A percentile compares a stretch with the other conserved stretches of the same genome.
These are phyloP conservation scores for Microthlaspi erraticum DNA, from an alignment of 345 rosid genomes.

Conservation along the genomic window DNA sequence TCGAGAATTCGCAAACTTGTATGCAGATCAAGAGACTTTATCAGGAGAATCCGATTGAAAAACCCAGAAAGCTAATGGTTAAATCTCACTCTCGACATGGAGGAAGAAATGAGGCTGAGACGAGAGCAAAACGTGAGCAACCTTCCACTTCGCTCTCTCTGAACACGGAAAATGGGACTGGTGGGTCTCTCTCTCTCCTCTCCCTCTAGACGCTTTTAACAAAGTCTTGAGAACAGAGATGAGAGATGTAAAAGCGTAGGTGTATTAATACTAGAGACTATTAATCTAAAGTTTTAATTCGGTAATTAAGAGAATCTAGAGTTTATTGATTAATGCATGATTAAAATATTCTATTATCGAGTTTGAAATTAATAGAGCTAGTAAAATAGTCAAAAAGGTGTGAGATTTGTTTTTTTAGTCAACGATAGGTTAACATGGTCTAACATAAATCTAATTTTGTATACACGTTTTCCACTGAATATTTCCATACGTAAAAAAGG, in stretches of 20 bases:
- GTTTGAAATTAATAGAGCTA: slow-evolving; percentile 18
- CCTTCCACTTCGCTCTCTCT: slow-evolving; percentile 44
- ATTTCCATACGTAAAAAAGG: not conserved
- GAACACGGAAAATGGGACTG: slow-evolving; percentile 40
- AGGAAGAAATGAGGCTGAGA: slow-evolving; percentile 3
- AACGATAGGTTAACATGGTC: slow-evolving; percentile 15
- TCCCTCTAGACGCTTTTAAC: slow-evolving; percentile 10
- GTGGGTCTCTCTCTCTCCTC: slow-evolving; percentile 32
- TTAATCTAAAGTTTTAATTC: not conserved
- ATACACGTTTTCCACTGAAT: not conserved
- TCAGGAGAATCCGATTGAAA: not conserved
- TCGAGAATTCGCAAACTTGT: slow-evolving; percentile 22
- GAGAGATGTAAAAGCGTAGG: slow-evolving; percentile 28
- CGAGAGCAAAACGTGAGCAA: slow-evolving; percentile 37
- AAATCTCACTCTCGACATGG: not conserved
- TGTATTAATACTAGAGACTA: slow-evolving; percentile 18
- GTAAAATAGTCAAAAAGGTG: slow-evolving; percentile 33
- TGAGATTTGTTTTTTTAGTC: slow-evolving; percentile 22
- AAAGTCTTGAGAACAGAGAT: slow-evolving; percentile 14
- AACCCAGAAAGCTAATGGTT: slow-evolving; percentile 24
- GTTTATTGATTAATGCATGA: slow-evolving; percentile 26
- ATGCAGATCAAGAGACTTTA: slow-evolving; percentile 9
- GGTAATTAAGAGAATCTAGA: slow-evolving; percentile 23
- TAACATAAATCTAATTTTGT: not conserved
- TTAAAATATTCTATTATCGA: not conserved